phyloP scores from a whole-genome alignment of 2,329 filamentous ascomycete genomes.

The Lachnum nothofagi region DNA sequence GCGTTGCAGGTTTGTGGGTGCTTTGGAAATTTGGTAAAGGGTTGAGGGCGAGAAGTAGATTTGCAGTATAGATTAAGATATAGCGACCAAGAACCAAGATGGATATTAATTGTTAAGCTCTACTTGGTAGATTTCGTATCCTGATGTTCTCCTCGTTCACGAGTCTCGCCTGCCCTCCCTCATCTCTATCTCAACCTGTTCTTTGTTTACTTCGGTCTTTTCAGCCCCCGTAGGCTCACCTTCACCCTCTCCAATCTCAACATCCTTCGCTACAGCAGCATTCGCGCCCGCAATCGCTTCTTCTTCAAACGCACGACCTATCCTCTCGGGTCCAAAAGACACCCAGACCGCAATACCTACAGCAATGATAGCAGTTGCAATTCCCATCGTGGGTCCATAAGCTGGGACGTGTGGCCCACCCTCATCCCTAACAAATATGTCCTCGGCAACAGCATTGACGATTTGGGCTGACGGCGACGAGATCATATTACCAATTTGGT shows the following conservation, averaged over 20 bases:
- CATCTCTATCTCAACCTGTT: too few species aligned
- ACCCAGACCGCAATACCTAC: conserved; percentile 63
- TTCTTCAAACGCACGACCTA: conserved; percentile 62
- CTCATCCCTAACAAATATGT: conserved; percentile 47
- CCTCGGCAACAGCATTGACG: conserved; percentile 68
- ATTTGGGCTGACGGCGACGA: conserved; percentile 70
- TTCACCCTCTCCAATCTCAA: too few species aligned
- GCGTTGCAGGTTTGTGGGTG: neutral
- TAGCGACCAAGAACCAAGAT: too few species aligned
- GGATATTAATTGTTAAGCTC: too few species aligned
- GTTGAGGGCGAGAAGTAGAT: neutral
- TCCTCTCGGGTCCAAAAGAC: conserved; percentile 67
- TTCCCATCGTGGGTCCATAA: conserved; percentile 70
- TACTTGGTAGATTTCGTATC: too few species aligned
- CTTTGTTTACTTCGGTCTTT: too few species aligned
- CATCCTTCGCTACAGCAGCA: too few species aligned
- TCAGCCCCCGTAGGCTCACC: too few species aligned
- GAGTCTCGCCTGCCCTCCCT: too few species aligned
- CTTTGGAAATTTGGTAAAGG: neutral
- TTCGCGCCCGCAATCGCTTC: conserved; percentile 47
- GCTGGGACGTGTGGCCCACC: conserved; percentile 58
- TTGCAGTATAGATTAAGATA: too few species aligned
- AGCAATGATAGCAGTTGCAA: conserved; percentile 72
- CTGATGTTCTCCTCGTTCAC: too few species aligned
- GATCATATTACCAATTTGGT: conserved; percentile 72